Evolutionary conservation across 805 yeast genomes (phyloP).

Genomic region (Huiozyma sinensis): DNA sequence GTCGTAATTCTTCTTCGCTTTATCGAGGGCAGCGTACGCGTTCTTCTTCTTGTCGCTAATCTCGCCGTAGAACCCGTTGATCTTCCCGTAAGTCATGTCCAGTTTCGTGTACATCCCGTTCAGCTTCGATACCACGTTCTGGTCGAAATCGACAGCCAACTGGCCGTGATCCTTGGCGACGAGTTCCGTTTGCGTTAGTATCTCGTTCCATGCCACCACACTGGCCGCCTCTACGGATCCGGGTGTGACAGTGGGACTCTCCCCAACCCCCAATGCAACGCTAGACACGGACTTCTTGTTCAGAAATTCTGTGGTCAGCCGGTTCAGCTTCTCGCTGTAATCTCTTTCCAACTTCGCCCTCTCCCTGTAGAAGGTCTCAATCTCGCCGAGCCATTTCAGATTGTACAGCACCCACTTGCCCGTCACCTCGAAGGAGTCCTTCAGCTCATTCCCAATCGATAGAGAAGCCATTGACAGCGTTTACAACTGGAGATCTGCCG

Average conservation of each 20-base stretch:
- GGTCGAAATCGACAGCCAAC: constrained; percentile 49
- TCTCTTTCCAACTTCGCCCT: constrained; percentile 76
- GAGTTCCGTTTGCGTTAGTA: constrained; percentile 71
- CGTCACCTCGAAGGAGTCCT: constrained; percentile 71
- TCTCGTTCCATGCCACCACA: constrained; percentile 82
- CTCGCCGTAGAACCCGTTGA: constrained; percentile 51
- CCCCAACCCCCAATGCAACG: constrained; percentile 75
- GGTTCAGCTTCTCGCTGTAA: constrained; percentile 57
- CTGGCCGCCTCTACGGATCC: constrained; percentile 88
- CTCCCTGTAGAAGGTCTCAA: constrained; percentile 76
- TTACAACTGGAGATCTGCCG: too few relatives aligned
- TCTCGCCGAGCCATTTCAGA: constrained; percentile 61
- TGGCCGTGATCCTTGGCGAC: constrained; percentile 56
- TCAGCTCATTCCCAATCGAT: constrained; percentile 59
- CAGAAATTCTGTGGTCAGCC: constrained; percentile 57
- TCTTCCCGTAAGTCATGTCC: constrained; percentile 42
- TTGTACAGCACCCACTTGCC: constrained; percentile 72
- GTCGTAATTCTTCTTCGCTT: constrained; percentile 65
- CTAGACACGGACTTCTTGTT: constrained; percentile 64
- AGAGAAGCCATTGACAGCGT: constrained; percentile 14
- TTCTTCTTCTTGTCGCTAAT: constrained; percentile 34
- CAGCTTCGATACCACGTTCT: constrained; percentile 53
- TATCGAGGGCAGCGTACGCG: constrained; percentile 24
- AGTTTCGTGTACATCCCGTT: constrained; percentile 42
- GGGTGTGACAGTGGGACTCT: constrained; percentile 81